Percentiles rank a stretch among this genome's conserved stretches.
Evolutionary conservation across 2,329 filamentous ascomycete genomes (phyloP).

Genomic region (Clonostachys rosea): DNA sequence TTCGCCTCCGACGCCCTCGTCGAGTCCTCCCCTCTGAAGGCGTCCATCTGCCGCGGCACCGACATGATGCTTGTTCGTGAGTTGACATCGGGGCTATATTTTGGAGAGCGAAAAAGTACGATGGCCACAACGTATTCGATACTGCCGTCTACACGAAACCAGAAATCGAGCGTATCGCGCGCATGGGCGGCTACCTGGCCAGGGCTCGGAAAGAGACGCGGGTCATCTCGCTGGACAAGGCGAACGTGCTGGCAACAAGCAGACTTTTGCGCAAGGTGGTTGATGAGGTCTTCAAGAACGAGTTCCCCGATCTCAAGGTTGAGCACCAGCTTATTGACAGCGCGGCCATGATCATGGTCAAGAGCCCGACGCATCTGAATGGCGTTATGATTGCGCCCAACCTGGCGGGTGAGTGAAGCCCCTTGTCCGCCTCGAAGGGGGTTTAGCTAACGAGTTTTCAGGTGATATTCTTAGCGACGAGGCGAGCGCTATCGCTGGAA

Average conservation of each 20-base stretch:
- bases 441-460: conserved; percentile 8
- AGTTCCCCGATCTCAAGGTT: conserved; percentile 80
- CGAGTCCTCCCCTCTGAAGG: conserved; percentile 78
- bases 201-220: conserved; percentile 61
- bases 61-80: conserved; percentile 91
- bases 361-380: conserved; percentile 80
- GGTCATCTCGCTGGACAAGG: conserved; percentile 87
- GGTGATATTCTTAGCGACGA: conserved; percentile 12
- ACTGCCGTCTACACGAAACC: conserved; percentile 77
- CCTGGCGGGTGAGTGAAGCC: conserved; percentile 11
- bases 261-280: conserved; percentile 83
- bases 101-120: conserved; percentile 80
- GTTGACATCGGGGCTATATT: conserved; percentile 88
- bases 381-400: conserved; percentile 88
- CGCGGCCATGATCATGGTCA: conserved; percentile 92
- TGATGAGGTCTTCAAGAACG: conserved; percentile 73
- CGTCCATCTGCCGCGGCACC: conserved; percentile 73
- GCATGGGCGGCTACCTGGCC: conserved; percentile 74
- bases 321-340: conserved; percentile 88
- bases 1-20: conserved; percentile 83
- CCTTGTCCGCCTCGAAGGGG: conserved; percentile 5
- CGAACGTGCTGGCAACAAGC: conserved; percentile 84
- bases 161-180: conserved; percentile 82
- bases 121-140: conserved; percentile 68
- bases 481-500: conserved; percentile 10